These are phyloP conservation scores for Aegle marmelos DNA, from an alignment of 345 rosid species.

Conservation along the genomic window DNA sequence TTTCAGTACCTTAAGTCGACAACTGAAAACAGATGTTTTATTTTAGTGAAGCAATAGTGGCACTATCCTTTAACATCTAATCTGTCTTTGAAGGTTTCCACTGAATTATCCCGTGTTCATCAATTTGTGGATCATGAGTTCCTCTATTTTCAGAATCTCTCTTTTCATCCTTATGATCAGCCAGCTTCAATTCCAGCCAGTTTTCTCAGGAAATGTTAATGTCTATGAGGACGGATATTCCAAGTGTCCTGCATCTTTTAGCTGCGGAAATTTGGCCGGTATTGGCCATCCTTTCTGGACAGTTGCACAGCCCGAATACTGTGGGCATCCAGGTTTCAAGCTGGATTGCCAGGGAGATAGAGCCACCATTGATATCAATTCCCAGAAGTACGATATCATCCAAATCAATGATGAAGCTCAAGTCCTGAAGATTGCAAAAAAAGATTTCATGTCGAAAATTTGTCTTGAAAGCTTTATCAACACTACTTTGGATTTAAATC, in stretches of 20 bases:
- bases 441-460: neutral
- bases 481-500: neutral
- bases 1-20: neutral
- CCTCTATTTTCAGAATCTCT: neutral
- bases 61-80: neutral
- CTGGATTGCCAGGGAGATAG: slow-evolving; percentile 10
- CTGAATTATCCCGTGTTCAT: neutral
- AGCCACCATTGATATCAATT: neutral
- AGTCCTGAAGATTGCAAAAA: slow-evolving; percentile 9
- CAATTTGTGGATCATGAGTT: slow-evolving; percentile 1
- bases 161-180: neutral
- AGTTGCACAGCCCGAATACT: neutral
- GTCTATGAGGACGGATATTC: neutral
- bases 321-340: slow-evolving; percentile 17
- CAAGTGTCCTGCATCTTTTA: neutral
- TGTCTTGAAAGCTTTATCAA: neutral
- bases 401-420: neutral
- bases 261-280: neutral
- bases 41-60: no score
- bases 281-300: slow-evolving; percentile 23
- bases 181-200: neutral
- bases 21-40: neutral
- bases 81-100: neutral
- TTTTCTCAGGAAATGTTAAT: neutral
- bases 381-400: slow-evolving; percentile 1